phyloP scores from a whole-genome alignment of 352 stramenopile species.

The Aphanomyces euteiches region DNA sequence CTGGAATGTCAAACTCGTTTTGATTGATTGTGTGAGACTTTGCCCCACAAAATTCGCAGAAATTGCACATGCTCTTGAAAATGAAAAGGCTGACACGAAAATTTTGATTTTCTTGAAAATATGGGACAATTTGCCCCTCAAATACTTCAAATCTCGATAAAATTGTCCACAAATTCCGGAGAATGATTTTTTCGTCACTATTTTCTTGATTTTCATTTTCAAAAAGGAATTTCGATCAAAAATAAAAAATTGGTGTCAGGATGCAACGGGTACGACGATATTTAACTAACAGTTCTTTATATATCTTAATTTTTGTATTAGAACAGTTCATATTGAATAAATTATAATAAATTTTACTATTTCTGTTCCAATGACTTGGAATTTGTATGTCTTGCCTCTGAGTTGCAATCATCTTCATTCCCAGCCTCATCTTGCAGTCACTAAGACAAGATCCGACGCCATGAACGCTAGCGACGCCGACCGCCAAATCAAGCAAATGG shows the following conservation, averaged over 20 bases:
- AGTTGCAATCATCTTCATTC: conserved; percentile 18
- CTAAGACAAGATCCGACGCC: conserved; percentile 19
- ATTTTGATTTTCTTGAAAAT: too few species aligned
- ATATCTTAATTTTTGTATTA: conserved; percentile 9
- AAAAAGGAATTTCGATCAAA: background rate
- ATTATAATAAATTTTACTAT: too few species aligned
- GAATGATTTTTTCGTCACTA: too few species aligned
- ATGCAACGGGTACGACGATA: background rate
- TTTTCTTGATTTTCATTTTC: background rate
- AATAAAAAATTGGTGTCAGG: too few species aligned
- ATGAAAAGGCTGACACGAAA: too few species aligned
- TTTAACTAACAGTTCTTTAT: background rate
- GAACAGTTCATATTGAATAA: background rate
- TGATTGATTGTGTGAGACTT: too few species aligned
- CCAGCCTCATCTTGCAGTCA: conserved; percentile 26
- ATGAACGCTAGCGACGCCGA: conserved; percentile 84
- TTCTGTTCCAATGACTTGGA: conserved; percentile 4
- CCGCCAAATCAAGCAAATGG: conserved; percentile 94
- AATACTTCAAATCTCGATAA: too few species aligned
- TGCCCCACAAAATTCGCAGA: too few species aligned
- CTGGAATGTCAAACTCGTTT: too few species aligned
- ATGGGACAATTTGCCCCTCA: too few species aligned
- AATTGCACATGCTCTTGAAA: too few species aligned
- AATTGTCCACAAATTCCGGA: too few species aligned
- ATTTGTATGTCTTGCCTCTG: background rate